Evolutionary conservation across 805 yeast genomes (phyloP), one percentile per base, ranked within the genome.

Genomic region (Wickerhamiella azyma): DNA sequence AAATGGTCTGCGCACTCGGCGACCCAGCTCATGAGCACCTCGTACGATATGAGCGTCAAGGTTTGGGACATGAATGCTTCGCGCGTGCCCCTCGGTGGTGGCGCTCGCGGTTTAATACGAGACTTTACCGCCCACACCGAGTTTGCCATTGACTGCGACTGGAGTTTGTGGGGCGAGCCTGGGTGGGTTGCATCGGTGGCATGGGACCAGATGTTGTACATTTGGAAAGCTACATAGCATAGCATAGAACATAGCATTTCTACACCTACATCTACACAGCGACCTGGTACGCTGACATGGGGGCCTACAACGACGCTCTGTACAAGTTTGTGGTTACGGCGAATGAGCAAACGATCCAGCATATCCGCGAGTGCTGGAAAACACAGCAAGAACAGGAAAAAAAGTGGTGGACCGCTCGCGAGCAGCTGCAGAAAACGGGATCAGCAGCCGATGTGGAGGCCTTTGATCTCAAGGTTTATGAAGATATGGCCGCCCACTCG

Each of bases 111-210:
- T 0, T 67, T 79, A 32, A 63, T 69, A 32, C 75, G 74, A 7
- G 71, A 72, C 14, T 84, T 85, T 68, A 68, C 72, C 18, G 65
- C 63, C 45, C 97, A 92, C 65, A 71, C 76, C 26, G 98, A 89
- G 67, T 89, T 89, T 65, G 96, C 82, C 1, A 76, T 83, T 54
- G 96, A 94, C 14, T 81, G 88, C 52, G 97, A 92, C 66, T 92
- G 95, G 83, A 81, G 94, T 53, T 63, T 92, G 43, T 89, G 96
- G 96, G 98, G 97, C 2, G 79, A 78, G 54, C 94, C 92, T 1
- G 96, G 96, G 1, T 88, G 92, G 86, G 86, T 81, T 14, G 94
- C 92, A 9, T 79, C 95, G 13, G 80, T 88, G 0, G 96, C 95
- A 1, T 89, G 96, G 95, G 98, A 89, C 66, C 94, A 89, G 58